Percentiles rank a stretch among this genome's conserved stretches.
Evolutionary conservation across 441 rosid species (phyloP).

Genomic region (Biscutella laevigata): DNA sequence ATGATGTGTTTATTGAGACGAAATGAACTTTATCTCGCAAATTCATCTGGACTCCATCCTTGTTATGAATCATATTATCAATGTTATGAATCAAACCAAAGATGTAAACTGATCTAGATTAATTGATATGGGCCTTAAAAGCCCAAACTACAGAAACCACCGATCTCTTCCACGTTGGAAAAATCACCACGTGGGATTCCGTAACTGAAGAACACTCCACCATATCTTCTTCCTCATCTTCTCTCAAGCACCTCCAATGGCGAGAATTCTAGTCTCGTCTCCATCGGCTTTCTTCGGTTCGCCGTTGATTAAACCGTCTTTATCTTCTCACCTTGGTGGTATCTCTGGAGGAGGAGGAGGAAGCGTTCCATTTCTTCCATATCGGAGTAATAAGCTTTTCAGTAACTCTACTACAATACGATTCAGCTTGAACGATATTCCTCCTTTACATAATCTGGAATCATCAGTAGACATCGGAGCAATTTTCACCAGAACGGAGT

Average conservation of each 20-base stretch:
- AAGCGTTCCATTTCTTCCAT: constrained; percentile 26
- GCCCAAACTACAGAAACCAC: too few relatives aligned
- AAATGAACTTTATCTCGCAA: too few relatives aligned
- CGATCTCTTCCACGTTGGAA: too few relatives aligned
- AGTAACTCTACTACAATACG: constrained; percentile 38
- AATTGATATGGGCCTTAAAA: too few relatives aligned
- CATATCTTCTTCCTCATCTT: constrained; percentile 25
- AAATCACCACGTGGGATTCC: too few relatives aligned
- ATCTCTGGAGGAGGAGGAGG: constrained; percentile 29
- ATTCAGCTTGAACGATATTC: constrained; percentile 61
- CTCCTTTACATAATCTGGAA: constrained; percentile 42
- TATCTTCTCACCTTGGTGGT: constrained; percentile 29
- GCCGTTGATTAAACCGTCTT: constrained; percentile 31
- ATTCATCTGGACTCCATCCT: too few relatives aligned
- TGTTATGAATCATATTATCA: too few relatives aligned
- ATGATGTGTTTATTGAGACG: too few relatives aligned
- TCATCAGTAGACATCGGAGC: constrained; percentile 47
- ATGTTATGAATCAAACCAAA: too few relatives aligned
- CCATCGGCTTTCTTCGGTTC: constrained; percentile 50
- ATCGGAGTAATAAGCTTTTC: constrained; percentile 32
- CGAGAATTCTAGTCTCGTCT: constrained; percentile 68
- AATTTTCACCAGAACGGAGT: constrained; percentile 45
- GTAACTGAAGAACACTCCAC: too few relatives aligned
- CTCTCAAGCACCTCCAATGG: constrained; percentile 38
- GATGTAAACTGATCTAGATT: too few relatives aligned